Evolutionary conservation across 116 monocot genomes (phyloP), one percentile per base, ranked within the genome.

Genomic region (Trichopus zeylanicus): DNA sequence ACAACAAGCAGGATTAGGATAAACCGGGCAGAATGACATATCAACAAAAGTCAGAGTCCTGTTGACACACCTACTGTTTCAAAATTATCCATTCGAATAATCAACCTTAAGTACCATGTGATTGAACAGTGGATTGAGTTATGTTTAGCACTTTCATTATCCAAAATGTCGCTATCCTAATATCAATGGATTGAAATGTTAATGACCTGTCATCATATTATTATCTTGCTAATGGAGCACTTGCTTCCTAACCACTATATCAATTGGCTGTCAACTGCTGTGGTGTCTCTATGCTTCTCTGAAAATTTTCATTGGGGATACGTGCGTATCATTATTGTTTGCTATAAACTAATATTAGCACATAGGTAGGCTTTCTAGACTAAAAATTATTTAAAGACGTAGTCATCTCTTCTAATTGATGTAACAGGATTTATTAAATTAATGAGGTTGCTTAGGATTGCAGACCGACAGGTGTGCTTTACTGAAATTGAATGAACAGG

Each of bases 101-200:
- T 12, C 16, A 15, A 18, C 12, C 39, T 18, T 7, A 42, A 42
- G 39, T 42, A 42, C 39, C 39, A 42, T 42, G 39, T 42, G 39
- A 42, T 42, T 8, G 13, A 42, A 42, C 39, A 42, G 39, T 42
- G 39, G 39, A 27, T 27, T 59, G 34, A 38, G n/a, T 27, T 60
- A 27, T 2, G 8, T 26, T 53, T 22, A 28, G 8, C 28, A 26
- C 53, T 6, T 8, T 25, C 26, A 53, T 24, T 16, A 24, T 21
- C 20, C 27, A 15, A 33, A 26, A 26, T 59, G 25, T 16, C 37
- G 24, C 3, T 25, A 16, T 26, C 21, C 13, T 6, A 27, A 26
- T 2, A 46, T 7, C 4, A 26, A 24, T 31, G 1, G 39, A 42
- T 33, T 15, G 4, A 15, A 2, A 0, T 5, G 18, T 32, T 20